phyloP scores from a whole-genome alignment of 176 grass and related monocot species.

The Rhynchospora tenuis region DNA sequence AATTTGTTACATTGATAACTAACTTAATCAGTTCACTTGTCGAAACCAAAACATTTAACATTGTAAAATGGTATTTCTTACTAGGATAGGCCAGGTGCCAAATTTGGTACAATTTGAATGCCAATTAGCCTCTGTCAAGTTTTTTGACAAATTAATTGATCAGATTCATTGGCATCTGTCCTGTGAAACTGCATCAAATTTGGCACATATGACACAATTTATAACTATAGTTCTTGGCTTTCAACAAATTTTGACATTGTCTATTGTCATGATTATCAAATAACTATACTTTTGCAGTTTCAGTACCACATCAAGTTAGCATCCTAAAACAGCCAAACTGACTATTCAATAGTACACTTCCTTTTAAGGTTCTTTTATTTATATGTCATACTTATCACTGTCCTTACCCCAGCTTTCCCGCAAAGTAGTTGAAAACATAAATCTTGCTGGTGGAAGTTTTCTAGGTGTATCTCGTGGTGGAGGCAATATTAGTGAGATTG shows the following conservation, averaged over 20 bases:
- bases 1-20: not conserved
- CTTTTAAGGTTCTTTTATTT: not conserved
- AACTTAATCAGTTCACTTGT: not conserved
- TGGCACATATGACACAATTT: not conserved
- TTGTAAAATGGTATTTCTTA: not conserved
- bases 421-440: constrained; percentile 86
- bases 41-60: not conserved
- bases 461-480: constrained; percentile 91
- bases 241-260: not conserved
- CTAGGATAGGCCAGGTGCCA: not conserved
- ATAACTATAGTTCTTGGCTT: not conserved
- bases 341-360: not conserved
- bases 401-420: constrained; percentile 61
- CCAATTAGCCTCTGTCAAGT: not conserved
- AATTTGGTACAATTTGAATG: not conserved
- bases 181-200: not conserved
- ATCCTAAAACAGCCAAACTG: not conserved
- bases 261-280: not conserved
- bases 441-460: constrained; percentile 90
- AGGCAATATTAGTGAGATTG: constrained; percentile 73
- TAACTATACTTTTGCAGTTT: not conserved
- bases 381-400: constrained; percentile 3
- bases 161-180: not conserved
- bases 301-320: not conserved
- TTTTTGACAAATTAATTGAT: not conserved